These are phyloP conservation scores for Apiospora koreana DNA, from an alignment of 2,329 filamentous ascomycete species.

Conservation along the genomic window DNA sequence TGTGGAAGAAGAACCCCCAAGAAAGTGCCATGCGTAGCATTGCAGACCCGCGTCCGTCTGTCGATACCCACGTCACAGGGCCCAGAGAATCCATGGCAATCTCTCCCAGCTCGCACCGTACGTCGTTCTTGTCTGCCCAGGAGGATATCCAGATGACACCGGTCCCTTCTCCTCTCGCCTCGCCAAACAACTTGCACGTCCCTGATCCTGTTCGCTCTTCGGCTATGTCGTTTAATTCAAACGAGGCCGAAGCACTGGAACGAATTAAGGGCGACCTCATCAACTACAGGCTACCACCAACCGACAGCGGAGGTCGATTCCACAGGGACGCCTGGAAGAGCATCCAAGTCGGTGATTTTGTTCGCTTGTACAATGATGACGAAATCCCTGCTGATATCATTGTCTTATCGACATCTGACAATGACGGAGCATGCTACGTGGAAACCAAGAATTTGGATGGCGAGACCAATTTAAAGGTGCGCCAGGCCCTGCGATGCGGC, in stretches of 20 bases:
- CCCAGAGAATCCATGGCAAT: conserved; percentile 53
- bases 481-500: conserved; percentile 85
- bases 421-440: conserved; percentile 93
- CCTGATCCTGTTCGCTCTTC: conserved; percentile 32
- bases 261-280: conserved; percentile 63
- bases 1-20: conserved; percentile 52
- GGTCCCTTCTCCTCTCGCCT: conserved; percentile 74
- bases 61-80: conserved; percentile 56
- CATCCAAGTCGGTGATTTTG: conserved; percentile 91
- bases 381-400: conserved; percentile 93
- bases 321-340: conserved; percentile 96
- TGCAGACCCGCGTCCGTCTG: conserved; percentile 65
- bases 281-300: conserved; percentile 66
- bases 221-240: conserved; percentile 37
- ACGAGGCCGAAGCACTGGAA: conserved; percentile 40
- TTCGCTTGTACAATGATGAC: conserved; percentile 94
- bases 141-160: conserved; percentile 95
- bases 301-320: conserved; percentile 76
- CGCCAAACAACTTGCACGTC: conserved; percentile 37
- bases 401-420: conserved; percentile 88
- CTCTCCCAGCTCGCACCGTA: conserved; percentile 48
- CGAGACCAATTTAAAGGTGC: conserved; percentile 95
- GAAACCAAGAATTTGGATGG: conserved; percentile 98
- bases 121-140: conserved; percentile 54
- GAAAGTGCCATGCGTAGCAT: conserved; percentile 50